Evolutionary conservation across 1,284 basidiomycete species (phyloP).

Genomic region (Xanthoconium separans): DNA sequence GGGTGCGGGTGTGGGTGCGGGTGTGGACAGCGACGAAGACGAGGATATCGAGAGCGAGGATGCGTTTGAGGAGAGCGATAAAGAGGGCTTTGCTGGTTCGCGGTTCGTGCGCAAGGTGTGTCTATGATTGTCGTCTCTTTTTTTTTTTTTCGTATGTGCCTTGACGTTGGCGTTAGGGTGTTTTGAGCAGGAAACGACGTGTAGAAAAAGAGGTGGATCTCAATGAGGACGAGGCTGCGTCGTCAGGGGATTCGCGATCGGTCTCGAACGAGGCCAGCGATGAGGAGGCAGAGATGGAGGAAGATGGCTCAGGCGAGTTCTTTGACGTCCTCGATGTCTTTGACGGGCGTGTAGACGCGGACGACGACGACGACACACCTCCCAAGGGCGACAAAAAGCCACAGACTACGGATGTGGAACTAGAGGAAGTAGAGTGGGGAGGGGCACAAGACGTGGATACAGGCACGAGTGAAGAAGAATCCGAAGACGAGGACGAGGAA

Average conservation of each 20-base stretch:
- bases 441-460: slow-evolving; percentile 9
- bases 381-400: background rate
- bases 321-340: slow-evolving; percentile 68
- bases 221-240: slow-evolving; percentile 56
- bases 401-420: background rate
- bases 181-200: slow-evolving; percentile 12
- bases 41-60: slow-evolving; percentile 80
- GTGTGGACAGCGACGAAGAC: slow-evolving; percentile 65
- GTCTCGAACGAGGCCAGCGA: slow-evolving; percentile 34
- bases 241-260: slow-evolving; percentile 28
- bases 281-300: slow-evolving; percentile 42
- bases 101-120: slow-evolving; percentile 50
- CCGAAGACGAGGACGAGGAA: slow-evolving; percentile 16
- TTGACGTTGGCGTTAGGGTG: slow-evolving; percentile 11
- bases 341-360: slow-evolving; percentile 54
- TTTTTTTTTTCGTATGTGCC: background rate
- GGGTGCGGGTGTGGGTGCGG: slow-evolving; percentile 45
- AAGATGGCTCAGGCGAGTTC: slow-evolving; percentile 58
- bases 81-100: slow-evolving; percentile 75
- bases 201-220: slow-evolving; percentile 45
- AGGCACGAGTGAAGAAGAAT: slow-evolving; percentile 19
- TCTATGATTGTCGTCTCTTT: background rate
- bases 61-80: slow-evolving; percentile 82
- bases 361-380: slow-evolving; percentile 4
- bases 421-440: slow-evolving; percentile 7